Conservation (phyloP, 371 early-diverging fungal species). For the Syncephalastrum contaminatum region DNA sequence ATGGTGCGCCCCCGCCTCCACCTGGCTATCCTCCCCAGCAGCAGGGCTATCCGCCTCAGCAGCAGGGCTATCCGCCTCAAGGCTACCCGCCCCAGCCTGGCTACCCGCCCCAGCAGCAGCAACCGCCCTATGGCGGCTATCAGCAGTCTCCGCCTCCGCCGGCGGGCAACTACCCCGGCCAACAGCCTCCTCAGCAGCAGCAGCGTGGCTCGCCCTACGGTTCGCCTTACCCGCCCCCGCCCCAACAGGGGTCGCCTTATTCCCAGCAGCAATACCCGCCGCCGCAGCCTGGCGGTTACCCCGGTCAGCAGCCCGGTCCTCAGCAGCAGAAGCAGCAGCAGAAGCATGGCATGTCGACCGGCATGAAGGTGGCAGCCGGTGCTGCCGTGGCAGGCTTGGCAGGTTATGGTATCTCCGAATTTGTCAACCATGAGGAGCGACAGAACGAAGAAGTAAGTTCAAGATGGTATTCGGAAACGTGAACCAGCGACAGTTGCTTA, state of each 20-base stretch:
- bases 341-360: slow-evolving; percentile 32
- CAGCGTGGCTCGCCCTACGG: slow-evolving; percentile 9
- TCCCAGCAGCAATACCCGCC: slow-evolving; percentile 1
- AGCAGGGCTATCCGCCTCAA: not conserved
- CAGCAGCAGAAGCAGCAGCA: slow-evolving; percentile 10
- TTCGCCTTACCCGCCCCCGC: slow-evolving; percentile 3
- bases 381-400: slow-evolving; percentile 39
- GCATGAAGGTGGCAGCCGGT: slow-evolving; percentile 43
- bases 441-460: slow-evolving; percentile 22
- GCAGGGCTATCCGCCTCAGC: not conserved
- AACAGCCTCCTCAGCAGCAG: slow-evolving; percentile 11
- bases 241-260: slow-evolving; percentile 11
- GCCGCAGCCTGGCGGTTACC: slow-evolving; percentile 5
- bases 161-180: slow-evolving; percentile 6
- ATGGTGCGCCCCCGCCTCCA: slow-evolving; percentile 16
- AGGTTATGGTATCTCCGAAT: slow-evolving; percentile 41
- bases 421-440: slow-evolving; percentile 39
- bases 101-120: slow-evolving; percentile 11
- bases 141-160: slow-evolving; percentile 11
- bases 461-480: not conserved
- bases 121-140: slow-evolving; percentile 12
- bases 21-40: slow-evolving; percentile 17
- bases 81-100: slow-evolving; percentile 5
- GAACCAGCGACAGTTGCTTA: slow-evolving; percentile 10
- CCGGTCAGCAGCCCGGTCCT: slow-evolving; percentile 6